Base-by-base conservation (phyloP, 495 filamentous ascomycete genomes). In the Aspergillus bridgeri region DNA sequence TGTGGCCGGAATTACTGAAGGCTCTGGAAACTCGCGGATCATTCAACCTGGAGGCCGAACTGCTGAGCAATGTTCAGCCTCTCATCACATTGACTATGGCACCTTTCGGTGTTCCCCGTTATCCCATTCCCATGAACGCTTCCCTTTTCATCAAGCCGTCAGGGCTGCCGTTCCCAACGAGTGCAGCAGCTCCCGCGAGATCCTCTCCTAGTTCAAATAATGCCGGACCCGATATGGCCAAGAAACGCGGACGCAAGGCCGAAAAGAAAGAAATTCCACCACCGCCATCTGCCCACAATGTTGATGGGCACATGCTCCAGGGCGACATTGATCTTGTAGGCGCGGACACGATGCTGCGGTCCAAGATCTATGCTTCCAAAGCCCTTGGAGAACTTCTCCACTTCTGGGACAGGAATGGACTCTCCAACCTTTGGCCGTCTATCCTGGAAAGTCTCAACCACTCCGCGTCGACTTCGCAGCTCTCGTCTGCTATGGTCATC, bases 281-380 rank as follows among this genome's bases (percentile, higher is more conserved):
- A 22, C 67, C 83, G 0, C 73, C 75, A 23, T 85, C 87, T 15
- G 80, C 86, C 4, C 95, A 98, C 70, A 96, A 98, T 69, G 90
- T 98, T 38, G 94, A 98, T 67, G 94, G 91, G 18, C 91, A 95
- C 65, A 97, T 98, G 90, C 90, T 98, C 73, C 89, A 91, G 64
- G 94, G 94, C 45, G 94, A 98, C 66, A 86, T 97, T 53, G 94
- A 98, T 62, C 76, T 98, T 44, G 92, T 98, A 24, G 92, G 95
- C 47, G 78, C 87, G 50, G 95, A 98, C 54, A 86, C 85, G 5
- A 82, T 98, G 64, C 81, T 97, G 54, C 83, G 92, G 61, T 96
- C 92, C 6, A 91, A 92, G 69, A 86, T 96, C 42, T 88, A 84
- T 65, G 90, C 92, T 6, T 89, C 92, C 19, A 83, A 81, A 66